Evolutionary conservation across 2,329 filamentous ascomycete genomes (phyloP), one percentile per base, ranked within the genome.

Genomic region (Gliomastix tumulicola): DNA sequence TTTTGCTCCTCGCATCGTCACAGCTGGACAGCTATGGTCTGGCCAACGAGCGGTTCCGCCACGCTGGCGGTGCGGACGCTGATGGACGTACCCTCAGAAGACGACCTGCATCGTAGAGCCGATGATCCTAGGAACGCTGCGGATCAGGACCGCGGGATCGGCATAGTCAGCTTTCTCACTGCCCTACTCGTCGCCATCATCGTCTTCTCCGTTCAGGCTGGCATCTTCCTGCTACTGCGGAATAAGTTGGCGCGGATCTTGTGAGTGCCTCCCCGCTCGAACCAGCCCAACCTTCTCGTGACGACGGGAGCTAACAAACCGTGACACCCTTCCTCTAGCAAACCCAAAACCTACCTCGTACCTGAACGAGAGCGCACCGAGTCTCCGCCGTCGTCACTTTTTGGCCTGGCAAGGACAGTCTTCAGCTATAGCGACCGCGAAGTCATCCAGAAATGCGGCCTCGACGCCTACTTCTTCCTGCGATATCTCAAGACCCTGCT

Each of bases 381-480:
- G n/a, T 67, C 84, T 2, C 85, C 87, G 3, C 84, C 84, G 0
- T 62, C 57, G 36, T 71, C 59, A 32, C 63, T 71, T 25, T 66
- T 72, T 55, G 65, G 64, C 12, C 58, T 81, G 40, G 45, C 77
- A 48, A 54, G 74, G 59, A 55, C 66, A 66, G 45, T 94, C 70
- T 69, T 85, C 64, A 58, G 80, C 65, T 64, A 86, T 64, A 58
- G 78, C 68, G 74, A 86, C 43, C 71, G 86, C 11, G 87, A 94
- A 48, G 79, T 98, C 47, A 94, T 98, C 50, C 83, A 90, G 36
- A 94, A 96, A 60, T 96, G 90, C 48, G 92, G 92, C 15, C 75
- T 98, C 9, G 92, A 98, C 56, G 88, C 90, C 51, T 98, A 95
- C 63, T 95, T 97, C 67, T 98, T 98, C 59, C 71, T 98, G 2